A percentile compares a stretch with the other conserved stretches of the same genome.
Conservation (phyloP, 805 yeast species). For the Lachancea nothofagi region DNA sequence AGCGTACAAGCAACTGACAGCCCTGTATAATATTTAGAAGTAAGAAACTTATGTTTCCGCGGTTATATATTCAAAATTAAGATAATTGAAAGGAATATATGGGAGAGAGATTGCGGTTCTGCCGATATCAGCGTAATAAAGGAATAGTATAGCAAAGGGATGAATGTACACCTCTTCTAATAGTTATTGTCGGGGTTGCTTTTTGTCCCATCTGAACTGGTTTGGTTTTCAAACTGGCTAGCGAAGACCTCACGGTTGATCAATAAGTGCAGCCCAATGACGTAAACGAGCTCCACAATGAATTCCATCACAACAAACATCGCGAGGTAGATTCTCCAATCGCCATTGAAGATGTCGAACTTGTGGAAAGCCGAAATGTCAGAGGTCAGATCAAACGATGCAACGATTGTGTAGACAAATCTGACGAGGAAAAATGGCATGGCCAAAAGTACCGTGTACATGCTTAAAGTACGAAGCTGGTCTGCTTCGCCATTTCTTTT, state of each 20-base stretch:
- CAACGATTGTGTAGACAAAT: constrained; percentile 2
- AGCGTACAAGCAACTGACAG: constrained; percentile 32
- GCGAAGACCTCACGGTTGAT: not conserved
- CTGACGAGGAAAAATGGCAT: constrained; percentile 4
- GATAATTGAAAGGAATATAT: not conserved
- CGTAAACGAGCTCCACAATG: not conserved
- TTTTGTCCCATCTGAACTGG: too few relatives aligned
- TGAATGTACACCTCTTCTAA: too few relatives aligned
- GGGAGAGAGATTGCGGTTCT: too few relatives aligned
- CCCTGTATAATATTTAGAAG: constrained; percentile 18
- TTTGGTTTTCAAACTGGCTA: too few relatives aligned
- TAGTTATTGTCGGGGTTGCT: too few relatives aligned
- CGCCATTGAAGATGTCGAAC: constrained; percentile 4
- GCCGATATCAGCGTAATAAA: too few relatives aligned
- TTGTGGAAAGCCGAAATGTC: constrained; percentile 2
- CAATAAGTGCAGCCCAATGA: constrained; percentile 1
- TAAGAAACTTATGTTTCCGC: not conserved
- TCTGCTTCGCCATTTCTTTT: not conserved
- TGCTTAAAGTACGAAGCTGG: not conserved
- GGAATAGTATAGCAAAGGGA: too few relatives aligned
- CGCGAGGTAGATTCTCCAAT: constrained; percentile 3
- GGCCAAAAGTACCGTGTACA: not conserved
- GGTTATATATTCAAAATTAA: not conserved
- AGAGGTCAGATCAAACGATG: not conserved
- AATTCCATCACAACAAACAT: constrained; percentile 8